A percentile compares a stretch with the other conserved stretches of the same genome.
Evolutionary conservation across 257 asterid species (phyloP).

Genomic region (Gardenia jasminoides): DNA sequence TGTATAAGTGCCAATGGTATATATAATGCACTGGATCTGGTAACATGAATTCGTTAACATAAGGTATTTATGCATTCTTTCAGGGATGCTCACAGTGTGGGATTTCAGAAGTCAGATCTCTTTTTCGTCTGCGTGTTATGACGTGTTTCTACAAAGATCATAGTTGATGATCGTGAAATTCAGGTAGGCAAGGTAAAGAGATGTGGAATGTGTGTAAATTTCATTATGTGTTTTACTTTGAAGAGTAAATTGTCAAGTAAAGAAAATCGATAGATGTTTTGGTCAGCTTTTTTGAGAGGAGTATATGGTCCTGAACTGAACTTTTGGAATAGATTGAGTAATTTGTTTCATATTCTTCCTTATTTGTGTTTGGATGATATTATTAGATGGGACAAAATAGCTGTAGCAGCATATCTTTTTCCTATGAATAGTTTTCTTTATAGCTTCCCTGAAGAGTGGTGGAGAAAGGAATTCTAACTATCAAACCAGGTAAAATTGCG

Average conservation of each 20-base stretch:
- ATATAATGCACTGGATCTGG: not conserved
- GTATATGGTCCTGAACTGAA: not conserved
- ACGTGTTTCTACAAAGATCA: constrained; percentile 54
- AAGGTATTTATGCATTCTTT: not conserved
- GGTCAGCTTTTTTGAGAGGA: too few relatives aligned
- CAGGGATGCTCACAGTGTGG: constrained; percentile 79
- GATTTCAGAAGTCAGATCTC: constrained; percentile 75
- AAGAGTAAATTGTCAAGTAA: not conserved
- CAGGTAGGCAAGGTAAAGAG: constrained; percentile 68
- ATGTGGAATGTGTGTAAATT: not conserved
- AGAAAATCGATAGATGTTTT: not conserved
- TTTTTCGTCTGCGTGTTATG: constrained; percentile 73
- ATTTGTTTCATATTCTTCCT: not conserved
- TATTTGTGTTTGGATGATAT: too few relatives aligned
- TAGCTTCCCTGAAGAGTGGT: constrained; percentile 38
- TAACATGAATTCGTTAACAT: not conserved
- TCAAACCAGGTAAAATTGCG: constrained; percentile 33
- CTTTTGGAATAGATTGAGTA: not conserved
- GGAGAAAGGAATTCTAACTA: constrained; percentile 45
- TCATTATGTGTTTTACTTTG: not conserved
- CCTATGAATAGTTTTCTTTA: not conserved
- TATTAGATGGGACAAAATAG: not conserved
- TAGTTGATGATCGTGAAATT: constrained; percentile 70
- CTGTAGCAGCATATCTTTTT: not conserved
- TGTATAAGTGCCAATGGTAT: not conserved